Evolutionary conservation across 2,329 filamentous ascomycete species (phyloP), one percentile per base, ranked within the genome.

Genomic region (Ceratocystis cubensis): DNA sequence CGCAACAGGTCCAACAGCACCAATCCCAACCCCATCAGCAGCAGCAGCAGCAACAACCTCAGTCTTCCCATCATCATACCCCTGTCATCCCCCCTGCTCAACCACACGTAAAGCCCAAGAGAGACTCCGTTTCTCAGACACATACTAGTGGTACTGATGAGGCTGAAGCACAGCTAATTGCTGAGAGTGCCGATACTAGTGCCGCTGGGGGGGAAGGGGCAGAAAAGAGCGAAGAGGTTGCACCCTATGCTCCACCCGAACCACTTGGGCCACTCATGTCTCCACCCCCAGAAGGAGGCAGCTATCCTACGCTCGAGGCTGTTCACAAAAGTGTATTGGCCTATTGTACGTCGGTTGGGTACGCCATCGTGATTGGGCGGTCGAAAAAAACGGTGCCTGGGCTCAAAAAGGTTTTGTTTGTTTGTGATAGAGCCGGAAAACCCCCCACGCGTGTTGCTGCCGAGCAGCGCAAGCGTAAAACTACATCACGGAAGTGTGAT

Each of bases 301-400:
- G 82, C 70, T 87, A 84, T 70, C 80, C 83, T 1, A 86, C 83
- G 1, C 77, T 87, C 30, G 84, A 87, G 69, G 83, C 83, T 6
- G 81, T 87, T 7, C 84, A 87, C 71, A 83, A 85, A 72, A 82
- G 82, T 37, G 84, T 86, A 20, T 75, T 87, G 67, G 76, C 79
- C n/a, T 86, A 87, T 71, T 86, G 84, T 71, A 85, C 84, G 0
- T 85, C 84, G 17, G 84, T 87, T 56, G 84, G 84, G 61, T 87
- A 87, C 73, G 84, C 84, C 6, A 85, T 87, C 64, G 84, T 87
- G 68, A 87, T 87, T 72, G 84, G 84, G 1, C 78, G 84, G 45
- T 87, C 84, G 0, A 87, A 87, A 73, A 87, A 87, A 76, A 85
- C 83, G 1, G 84, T 87, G 1, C 82, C 84, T 5, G 84, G 84